Base-by-base conservation (phyloP, 2,329 filamentous ascomycete genomes). In the Talaromyces sp. region DNA sequence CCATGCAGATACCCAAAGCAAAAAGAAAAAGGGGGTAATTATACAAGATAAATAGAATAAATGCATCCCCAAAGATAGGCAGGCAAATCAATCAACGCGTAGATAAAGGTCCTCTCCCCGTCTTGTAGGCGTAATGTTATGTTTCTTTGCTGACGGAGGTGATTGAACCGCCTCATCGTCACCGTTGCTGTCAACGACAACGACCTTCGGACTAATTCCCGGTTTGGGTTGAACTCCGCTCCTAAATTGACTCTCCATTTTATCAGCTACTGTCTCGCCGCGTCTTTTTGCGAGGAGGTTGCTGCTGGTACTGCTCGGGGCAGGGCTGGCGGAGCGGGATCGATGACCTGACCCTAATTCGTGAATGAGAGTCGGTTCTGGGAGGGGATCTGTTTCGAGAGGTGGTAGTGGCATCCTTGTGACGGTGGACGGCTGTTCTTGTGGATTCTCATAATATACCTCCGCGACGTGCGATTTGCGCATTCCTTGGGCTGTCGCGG, bases 401-500 rank as follows among this genome's bases (percentile, higher is more conserved):
- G 25, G 25, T 1, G 45, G 45, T 13, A 25, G 45, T 19, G 45
- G 45, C 28, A 48, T 48, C n/a, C 25, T 33, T 48, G 45, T 9
- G 45, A 19, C 17, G n/a, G 5, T 35, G 4, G 25, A 4, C 4
- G 25, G 25, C 3, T 28, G 7, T 28, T 28, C 25, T 8, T 48
- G 56, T n/a, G 37, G 39, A 13, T 10, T 22, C 2, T 52, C 43
- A 52, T 71, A 69, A 28, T 72, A 66, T 10, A 63, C 57, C 9
- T 66, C 63, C 15, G 72, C 65, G 15, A 69, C 67, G n/a, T 69
- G 69, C 11, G 69, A 72, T 15, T 66, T 62, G 2, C 71, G 69
- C 10, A 71, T 58, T 3, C 68, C 66, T 48, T 74, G 70, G 19
- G 67, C 63, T 9, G 33, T 36, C 13, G 65, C 63, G 37, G 65